phyloP scores from a whole-genome alignment of 1,139 yeast genomes.

The Candida anutae region DNA sequence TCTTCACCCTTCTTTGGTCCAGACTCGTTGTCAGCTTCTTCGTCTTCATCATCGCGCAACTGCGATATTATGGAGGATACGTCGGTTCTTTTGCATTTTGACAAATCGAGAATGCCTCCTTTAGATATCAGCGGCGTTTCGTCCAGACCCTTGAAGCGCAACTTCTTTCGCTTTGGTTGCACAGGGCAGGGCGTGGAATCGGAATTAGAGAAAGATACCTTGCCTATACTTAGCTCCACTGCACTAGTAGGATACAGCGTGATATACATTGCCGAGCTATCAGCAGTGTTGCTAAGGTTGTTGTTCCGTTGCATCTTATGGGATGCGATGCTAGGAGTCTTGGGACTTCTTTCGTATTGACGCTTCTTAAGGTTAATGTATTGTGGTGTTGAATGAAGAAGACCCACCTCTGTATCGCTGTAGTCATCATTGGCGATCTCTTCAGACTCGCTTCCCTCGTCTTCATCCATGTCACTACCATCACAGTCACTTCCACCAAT shows the following conservation, averaged over 20 bases:
- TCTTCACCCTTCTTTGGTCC: too few relatives aligned
- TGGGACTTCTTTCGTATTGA: background rate
- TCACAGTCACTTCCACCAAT: background rate
- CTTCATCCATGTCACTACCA: too few relatives aligned
- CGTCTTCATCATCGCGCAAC: slow-evolving; percentile 4
- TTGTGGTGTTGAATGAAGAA: background rate
- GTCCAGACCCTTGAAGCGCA: slow-evolving; percentile 8
- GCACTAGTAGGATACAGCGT: background rate
- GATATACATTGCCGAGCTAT: background rate
- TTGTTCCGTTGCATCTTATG: too few relatives aligned
- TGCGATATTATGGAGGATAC: slow-evolving; percentile 8
- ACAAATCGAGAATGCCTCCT: slow-evolving; percentile 11
- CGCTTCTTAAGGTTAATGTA: background rate
- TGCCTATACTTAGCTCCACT: slow-evolving; percentile 3
- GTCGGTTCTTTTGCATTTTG: slow-evolving; percentile 11
- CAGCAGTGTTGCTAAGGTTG: too few relatives aligned
- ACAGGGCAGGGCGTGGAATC: slow-evolving; percentile 20
- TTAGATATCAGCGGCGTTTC: slow-evolving; percentile 13
- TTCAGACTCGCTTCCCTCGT: background rate
- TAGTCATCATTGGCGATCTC: background rate
- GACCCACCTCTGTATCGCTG: background rate
- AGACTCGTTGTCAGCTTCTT: slow-evolving; percentile 3
- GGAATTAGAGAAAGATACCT: slow-evolving; percentile 14
- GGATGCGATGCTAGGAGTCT: too few relatives aligned
- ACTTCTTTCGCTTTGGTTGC: slow-evolving; percentile 15